Evolutionary conservation across 306 rosid species (phyloP), one percentile per base, ranked within the genome.

Genomic region (Acmispon strigosus): DNA sequence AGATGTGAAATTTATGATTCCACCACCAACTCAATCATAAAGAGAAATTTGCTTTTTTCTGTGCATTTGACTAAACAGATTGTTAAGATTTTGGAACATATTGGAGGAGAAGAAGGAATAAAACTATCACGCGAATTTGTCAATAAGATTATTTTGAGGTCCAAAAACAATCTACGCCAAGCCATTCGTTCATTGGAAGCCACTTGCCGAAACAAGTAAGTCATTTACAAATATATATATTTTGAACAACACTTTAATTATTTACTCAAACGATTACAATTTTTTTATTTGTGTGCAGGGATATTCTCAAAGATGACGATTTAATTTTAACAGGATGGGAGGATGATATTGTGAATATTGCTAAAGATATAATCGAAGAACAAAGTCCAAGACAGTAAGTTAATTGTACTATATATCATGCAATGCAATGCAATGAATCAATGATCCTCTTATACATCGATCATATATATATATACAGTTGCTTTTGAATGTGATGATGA

Each of bases 131-230:
- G 1, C 18, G 68, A 64, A 57, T 32, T 87, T 36, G 80, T 86
- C 1, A 69, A 78, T 20, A 84, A 72, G 76, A 81, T 92, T 1
- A 79, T 84, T 41, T 83, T 76, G 37, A 79, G 75, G 71, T 86
- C 96, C 10, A 86, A 69, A 47, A 88, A 84, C 72, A 92, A 84
- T 77, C 86, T 85, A 29, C 84, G 91, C 12, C 96, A 86, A 75
- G 96, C 96, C 61, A 76, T 90, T 79, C 96, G 96, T 47, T 86
- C 98, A 5, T 79, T 90, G 11, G 96, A 92, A 85, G 98, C 96
- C 20, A 82, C 96, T 7, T 86, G 80, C 85, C 63, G 50, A 14
- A 74, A 85, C 65, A 81, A 74, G 98, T 88, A 49, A 69, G 76
- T 17, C 60, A 45, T 56, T 8, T 39, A n/a, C 60, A 32, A 32